Conservation (phyloP, 345 rosid species). For the Acer campestre region DNA sequence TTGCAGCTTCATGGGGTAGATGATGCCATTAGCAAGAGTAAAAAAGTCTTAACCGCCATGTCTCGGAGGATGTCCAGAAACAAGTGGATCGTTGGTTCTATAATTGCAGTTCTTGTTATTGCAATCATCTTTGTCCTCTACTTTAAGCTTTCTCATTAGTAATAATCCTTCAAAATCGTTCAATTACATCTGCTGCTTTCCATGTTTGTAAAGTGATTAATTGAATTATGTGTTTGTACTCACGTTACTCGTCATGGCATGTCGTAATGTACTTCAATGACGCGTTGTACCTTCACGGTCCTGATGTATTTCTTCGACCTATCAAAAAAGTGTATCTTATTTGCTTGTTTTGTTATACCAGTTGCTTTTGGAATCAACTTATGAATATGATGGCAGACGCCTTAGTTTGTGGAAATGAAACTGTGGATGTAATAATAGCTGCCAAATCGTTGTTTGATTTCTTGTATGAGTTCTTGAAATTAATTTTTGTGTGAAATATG, state of each 20-base stretch:
- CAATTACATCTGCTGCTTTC: slow-evolving; percentile 9
- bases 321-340: background rate
- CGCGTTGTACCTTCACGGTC: background rate
- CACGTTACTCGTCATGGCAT: background rate
- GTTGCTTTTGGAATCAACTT: background rate
- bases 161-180: slow-evolving; percentile 16
- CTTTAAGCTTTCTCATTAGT: slow-evolving; percentile 57
- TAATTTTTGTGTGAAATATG: background rate
- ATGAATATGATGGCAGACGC: background rate
- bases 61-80: slow-evolving; percentile 77
- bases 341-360: background rate
- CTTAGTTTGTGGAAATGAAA: background rate
- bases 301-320: background rate
- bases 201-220: slow-evolving; percentile 11
- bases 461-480: background rate
- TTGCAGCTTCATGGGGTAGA: slow-evolving; percentile 81
- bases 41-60: slow-evolving; percentile 68
- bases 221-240: background rate
- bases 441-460: background rate
- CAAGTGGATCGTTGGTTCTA: slow-evolving; percentile 67
- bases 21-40: slow-evolving; percentile 85
- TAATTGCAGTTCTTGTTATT: slow-evolving; percentile 65
- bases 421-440: background rate
- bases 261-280: background rate
- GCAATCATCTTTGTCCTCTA: slow-evolving; percentile 63